A percentile compares a stretch with the other conserved stretches of the same genome.
Evolutionary conservation across 371 early-diverging fungal species (phyloP).

Genomic region (Mortierella polycephala): DNA sequence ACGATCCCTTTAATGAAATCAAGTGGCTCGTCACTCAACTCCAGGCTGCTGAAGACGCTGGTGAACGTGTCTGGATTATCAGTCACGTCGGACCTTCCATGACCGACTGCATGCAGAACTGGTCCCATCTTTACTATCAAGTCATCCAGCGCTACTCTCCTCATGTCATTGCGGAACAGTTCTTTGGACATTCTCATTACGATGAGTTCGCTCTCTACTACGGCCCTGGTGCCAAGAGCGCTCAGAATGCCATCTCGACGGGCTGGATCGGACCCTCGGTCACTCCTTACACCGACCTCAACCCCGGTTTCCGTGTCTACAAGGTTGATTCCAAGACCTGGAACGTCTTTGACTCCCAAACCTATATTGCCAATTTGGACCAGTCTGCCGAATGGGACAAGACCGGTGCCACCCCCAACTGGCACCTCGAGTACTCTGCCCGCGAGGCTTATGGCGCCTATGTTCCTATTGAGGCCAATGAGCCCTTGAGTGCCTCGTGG

Average conservation of each 20-base stretch:
- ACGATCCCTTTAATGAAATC: constrained; percentile 65
- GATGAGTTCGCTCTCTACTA: constrained; percentile 68
- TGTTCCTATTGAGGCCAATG: constrained; percentile 31
- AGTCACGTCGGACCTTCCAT: constrained; percentile 69
- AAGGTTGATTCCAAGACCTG: constrained; percentile 64
- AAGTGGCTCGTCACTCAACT: constrained; percentile 63
- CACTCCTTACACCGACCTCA: constrained; percentile 61
- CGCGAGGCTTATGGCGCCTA: constrained; percentile 56
- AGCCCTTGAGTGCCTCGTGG: constrained; percentile 64
- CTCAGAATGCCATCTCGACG: constrained; percentile 59
- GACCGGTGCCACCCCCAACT: constrained; percentile 55
- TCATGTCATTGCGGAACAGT: constrained; percentile 69
- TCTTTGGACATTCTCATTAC: constrained; percentile 71
- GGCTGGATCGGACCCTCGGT: constrained; percentile 67
- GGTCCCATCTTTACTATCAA: constrained; percentile 67
- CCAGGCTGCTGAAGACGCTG: constrained; percentile 64
- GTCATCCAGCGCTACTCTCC: constrained; percentile 67
- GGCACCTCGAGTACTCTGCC: constrained; percentile 72
- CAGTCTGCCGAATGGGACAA: constrained; percentile 57
- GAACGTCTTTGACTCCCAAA: constrained; percentile 65
- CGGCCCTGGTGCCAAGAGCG: constrained; percentile 48
- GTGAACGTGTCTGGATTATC: constrained; percentile 68
- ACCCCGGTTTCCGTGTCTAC: constrained; percentile 69
- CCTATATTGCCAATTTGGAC: constrained; percentile 64
- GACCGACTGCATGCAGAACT: constrained; percentile 66